Percentiles rank a stretch among this genome's conserved stretches.
These are phyloP conservation scores for Colletotrichum sp. DNA, from an alignment of 2,329 filamentous ascomycete species.

Conservation along the genomic window DNA sequence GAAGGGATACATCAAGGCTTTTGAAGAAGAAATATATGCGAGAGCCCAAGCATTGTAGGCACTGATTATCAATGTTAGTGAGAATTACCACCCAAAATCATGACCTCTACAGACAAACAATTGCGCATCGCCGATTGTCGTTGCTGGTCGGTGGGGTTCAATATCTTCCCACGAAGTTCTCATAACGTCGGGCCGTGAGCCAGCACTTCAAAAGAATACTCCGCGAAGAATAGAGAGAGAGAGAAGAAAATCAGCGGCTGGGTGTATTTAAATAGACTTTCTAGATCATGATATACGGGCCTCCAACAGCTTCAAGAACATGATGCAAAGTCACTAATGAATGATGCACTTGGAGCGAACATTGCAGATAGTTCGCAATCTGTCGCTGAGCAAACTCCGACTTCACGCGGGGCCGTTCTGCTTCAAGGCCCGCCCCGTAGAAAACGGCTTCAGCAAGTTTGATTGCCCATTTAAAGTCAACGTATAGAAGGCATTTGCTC, in stretches of 20 bases:
- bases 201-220: not conserved
- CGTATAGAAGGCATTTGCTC: not conserved
- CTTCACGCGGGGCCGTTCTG: not conserved
- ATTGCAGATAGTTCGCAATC: not conserved
- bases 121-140: not conserved
- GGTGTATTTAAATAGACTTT: not conserved
- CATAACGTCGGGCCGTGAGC: not conserved
- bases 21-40: constrained; percentile 43
- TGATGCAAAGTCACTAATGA: not conserved
- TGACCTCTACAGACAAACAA: not conserved
- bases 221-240: not conserved
- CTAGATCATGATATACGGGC: not conserved
- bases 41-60: constrained; percentile 15
- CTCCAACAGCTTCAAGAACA: not conserved
- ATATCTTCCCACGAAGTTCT: not conserved
- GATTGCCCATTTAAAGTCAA: not conserved
- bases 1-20: constrained; percentile 35
- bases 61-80: not conserved
- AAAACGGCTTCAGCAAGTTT: not conserved
- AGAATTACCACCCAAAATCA: not conserved
- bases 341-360: not conserved
- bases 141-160: not conserved
- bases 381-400: not conserved
- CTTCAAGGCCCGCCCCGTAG: not conserved
- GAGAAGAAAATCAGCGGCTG: not conserved